Evolutionary conservation across 139 green algal genomes (phyloP).

Genomic region (Ostreobium quekettii): DNA sequence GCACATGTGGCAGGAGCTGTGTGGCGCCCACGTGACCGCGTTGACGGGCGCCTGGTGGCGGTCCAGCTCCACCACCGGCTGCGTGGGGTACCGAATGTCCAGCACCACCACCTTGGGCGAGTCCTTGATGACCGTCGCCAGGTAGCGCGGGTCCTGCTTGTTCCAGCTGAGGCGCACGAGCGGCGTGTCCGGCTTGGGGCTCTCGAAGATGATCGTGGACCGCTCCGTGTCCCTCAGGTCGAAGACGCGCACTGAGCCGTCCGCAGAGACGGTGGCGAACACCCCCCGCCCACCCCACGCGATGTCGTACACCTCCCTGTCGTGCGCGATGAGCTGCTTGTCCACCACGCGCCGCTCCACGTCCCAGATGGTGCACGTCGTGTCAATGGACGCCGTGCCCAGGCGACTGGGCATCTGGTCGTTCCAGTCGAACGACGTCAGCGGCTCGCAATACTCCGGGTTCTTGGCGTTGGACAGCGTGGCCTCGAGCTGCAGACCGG

Average conservation of each 20-base stretch:
- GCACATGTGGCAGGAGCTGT: constrained; percentile 86
- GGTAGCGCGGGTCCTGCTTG: constrained; percentile 92
- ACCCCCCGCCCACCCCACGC: constrained; percentile 88
- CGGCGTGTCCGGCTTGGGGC: constrained; percentile 58
- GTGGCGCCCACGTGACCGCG: constrained; percentile 87
- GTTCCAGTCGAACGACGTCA: constrained; percentile 99
- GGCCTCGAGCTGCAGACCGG: constrained; percentile 60
- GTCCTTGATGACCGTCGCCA: constrained; percentile 85
- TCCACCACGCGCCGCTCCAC: constrained; percentile 54
- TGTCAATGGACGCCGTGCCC: constrained; percentile 91
- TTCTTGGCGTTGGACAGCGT: constrained; percentile 68
- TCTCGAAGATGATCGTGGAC: constrained; percentile 96
- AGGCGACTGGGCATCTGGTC: constrained; percentile 74
- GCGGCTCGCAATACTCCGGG: constrained; percentile 78
- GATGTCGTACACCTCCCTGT: constrained; percentile 96
- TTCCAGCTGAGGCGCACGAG: constrained; percentile 95
- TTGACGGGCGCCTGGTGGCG: constrained; percentile 79
- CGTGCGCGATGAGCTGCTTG: constrained; percentile 83
- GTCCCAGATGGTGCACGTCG: constrained; percentile 96
- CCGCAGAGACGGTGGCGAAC: constrained; percentile 91
- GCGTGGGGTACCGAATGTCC: constrained; percentile 84
- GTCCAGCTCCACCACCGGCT: constrained; percentile 82
- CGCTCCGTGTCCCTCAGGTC: constrained; percentile 95
- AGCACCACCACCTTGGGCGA: constrained; percentile 69
- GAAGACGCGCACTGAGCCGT: constrained; percentile 92